These are phyloP conservation scores for Moricandia arvensis DNA, from an alignment of 345 rosid species.

Conservation along the genomic window DNA sequence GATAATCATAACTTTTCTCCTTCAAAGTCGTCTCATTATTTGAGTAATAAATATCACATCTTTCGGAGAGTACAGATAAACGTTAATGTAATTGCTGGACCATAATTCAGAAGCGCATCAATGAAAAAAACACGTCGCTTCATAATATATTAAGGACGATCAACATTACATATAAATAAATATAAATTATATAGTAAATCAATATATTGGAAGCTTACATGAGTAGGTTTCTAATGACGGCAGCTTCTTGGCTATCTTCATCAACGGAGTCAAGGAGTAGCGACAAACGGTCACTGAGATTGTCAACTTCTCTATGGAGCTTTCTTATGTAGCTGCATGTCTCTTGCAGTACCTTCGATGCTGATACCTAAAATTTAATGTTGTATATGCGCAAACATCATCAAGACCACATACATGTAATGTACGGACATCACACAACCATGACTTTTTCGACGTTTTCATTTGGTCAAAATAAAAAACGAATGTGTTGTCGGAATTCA, in stretches of 20 bases:
- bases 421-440: constrained; percentile 5
- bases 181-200: constrained; percentile 1
- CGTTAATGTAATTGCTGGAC: constrained; percentile 1
- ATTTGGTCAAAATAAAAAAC: constrained; percentile 3
- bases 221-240: constrained; percentile 76
- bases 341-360: constrained; percentile 76
- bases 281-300: constrained; percentile 66
- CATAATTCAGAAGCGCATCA: not conserved
- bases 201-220: constrained; percentile 40
- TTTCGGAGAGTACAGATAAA: not conserved
- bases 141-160: constrained; percentile 31
- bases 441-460: not conserved
- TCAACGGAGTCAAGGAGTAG: constrained; percentile 67
- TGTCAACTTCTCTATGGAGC: constrained; percentile 69
- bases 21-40: not conserved
- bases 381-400: not conserved
- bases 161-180: constrained; percentile 6
- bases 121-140: constrained; percentile 21
- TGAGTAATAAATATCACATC: not conserved
- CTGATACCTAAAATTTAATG: constrained; percentile 43
- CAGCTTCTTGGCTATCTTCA: constrained; percentile 62
- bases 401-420: constrained; percentile 7
- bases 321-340: constrained; percentile 73
- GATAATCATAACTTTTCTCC: not conserved
- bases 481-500: constrained; percentile 40